phyloP scores from a whole-genome alignment of 495 filamentous ascomycete species.

The Daldinia grandis region DNA sequence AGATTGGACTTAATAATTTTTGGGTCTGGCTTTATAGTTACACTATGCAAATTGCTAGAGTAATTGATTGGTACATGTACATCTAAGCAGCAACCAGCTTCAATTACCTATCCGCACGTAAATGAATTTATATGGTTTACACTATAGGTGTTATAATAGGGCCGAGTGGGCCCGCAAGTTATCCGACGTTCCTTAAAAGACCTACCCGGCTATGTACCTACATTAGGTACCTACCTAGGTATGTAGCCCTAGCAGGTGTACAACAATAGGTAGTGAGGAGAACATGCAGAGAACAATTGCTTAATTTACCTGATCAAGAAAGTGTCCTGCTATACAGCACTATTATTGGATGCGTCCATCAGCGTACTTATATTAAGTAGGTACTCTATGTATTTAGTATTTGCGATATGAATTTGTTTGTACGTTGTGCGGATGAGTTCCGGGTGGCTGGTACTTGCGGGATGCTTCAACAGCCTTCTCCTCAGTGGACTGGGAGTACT shows the following conservation, averaged over 20 bases:
- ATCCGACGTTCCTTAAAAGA: background rate
- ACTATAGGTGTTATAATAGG: background rate
- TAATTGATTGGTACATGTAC: background rate
- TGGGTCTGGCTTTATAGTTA: background rate
- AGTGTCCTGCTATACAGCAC: background rate
- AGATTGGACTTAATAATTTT: background rate
- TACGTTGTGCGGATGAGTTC: background rate
- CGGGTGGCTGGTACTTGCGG: background rate
- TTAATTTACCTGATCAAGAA: background rate
- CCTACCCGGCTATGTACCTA: background rate
- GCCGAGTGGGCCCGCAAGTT: background rate
- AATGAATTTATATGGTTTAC: conserved; percentile 1
- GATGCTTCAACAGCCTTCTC: background rate
- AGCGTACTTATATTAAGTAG: background rate
- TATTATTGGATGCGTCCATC: background rate
- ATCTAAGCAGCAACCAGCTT: too few species aligned
- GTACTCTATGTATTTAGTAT: background rate
- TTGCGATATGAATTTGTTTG: background rate
- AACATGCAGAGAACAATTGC: background rate
- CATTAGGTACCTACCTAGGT: background rate
- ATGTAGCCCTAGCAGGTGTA: background rate
- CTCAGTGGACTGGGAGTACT: background rate
- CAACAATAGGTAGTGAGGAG: background rate
- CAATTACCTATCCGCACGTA: background rate
- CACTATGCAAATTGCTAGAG: background rate